Evolutionary conservation across 768 basidiomycete species (phyloP).

Genomic region (Termitomyces sp.): DNA sequence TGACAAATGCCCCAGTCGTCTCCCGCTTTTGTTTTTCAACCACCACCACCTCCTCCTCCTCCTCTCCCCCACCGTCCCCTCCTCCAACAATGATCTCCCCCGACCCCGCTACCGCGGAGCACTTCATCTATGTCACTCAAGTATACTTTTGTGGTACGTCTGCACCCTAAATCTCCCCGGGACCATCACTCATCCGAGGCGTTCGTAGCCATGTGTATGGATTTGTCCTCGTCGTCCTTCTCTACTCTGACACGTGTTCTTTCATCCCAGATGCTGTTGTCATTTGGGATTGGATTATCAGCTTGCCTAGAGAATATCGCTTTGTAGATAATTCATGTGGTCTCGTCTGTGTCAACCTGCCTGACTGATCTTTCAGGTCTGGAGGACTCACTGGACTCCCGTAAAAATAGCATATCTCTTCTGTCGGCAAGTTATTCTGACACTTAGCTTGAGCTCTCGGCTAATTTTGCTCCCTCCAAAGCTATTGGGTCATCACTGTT

Average conservation of each 20-base stretch:
- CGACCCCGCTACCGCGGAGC: constrained; percentile 50
- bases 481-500: constrained; percentile 80
- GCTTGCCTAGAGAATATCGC: constrained; percentile 70
- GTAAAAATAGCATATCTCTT: constrained; percentile 81
- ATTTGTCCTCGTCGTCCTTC: constrained; percentile 19
- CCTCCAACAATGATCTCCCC: constrained; percentile 11
- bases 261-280: constrained; percentile 63
- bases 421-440: constrained; percentile 56
- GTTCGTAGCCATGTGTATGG: constrained; percentile 66
- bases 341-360: constrained; percentile 17
- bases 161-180: constrained; percentile 16
- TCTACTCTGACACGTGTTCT: constrained; percentile 22
- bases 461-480: constrained; percentile 21
- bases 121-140: constrained; percentile 79
- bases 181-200: constrained; percentile 24
- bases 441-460: constrained; percentile 8
- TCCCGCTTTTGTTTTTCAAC: constrained; percentile 33
- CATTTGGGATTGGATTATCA: constrained; percentile 83
- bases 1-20: constrained; percentile 37
- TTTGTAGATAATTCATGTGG: constrained; percentile 44
- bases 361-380: constrained; percentile 44
- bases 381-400: constrained; percentile 81
- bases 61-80: constrained; percentile 20
- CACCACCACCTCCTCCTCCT: constrained; percentile 25
- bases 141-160: constrained; percentile 83